Evolutionary conservation across 2,329 filamentous ascomycete genomes (phyloP).

Genomic region (Colletotrichum eremochloae): DNA sequence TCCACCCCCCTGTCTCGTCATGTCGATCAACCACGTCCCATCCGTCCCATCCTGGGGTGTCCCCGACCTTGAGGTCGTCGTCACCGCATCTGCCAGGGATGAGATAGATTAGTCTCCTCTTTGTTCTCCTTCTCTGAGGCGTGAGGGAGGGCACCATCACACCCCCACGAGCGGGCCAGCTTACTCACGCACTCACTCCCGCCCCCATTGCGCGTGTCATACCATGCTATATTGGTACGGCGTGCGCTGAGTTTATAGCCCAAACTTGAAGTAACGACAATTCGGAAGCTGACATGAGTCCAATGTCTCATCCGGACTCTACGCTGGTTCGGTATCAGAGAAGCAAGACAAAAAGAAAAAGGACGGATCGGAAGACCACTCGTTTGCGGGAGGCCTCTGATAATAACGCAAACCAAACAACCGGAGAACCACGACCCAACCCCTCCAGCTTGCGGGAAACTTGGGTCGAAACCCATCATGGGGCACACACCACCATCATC

Average conservation of each 20-base stretch:
- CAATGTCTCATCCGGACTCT: neutral
- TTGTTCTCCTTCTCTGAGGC: no score
- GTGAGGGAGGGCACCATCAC: neutral
- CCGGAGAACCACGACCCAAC: no score
- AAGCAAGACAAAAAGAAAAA: neutral
- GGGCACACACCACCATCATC: no score
- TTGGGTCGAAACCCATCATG: no score
- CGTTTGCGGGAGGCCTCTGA: no score
- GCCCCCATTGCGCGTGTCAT: neutral
- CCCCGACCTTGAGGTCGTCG: conserved; percentile 6
- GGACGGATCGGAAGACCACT: no score
- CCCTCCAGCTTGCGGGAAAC: no score
- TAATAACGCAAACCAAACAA: no score
- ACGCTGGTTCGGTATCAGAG: neutral
- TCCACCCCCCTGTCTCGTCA: conserved; percentile 5
- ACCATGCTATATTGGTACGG: neutral
- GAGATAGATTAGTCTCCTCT: conserved; percentile 9
- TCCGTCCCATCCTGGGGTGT: conserved; percentile 1
- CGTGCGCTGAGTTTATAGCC: neutral
- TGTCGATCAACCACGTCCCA: conserved; percentile 16
- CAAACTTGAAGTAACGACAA: neutral
- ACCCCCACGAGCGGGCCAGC: no score
- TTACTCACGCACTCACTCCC: neutral
- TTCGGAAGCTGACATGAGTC: neutral
- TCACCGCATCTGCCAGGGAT: conserved; percentile 1